Conservation (phyloP, 805 yeast species). For the Candida bentonensis region DNA sequence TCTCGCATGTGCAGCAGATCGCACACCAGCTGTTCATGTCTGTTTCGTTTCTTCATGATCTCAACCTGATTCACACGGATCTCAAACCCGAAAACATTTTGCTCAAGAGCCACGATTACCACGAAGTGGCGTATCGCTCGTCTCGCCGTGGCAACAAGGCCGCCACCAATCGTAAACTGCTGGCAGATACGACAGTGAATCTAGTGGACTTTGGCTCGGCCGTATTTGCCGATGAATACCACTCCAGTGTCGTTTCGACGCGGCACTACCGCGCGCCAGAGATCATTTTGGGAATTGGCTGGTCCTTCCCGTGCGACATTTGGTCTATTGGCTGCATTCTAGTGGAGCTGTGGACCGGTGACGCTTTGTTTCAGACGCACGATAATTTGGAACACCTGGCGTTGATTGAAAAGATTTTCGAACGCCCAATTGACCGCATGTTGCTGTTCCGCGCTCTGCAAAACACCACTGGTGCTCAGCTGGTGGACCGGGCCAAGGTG, state of each 20-base stretch:
- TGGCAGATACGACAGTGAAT: conserved; percentile 69
- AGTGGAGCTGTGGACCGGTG: conserved; percentile 85
- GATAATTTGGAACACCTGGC: conserved; percentile 91
- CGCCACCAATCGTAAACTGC: conserved; percentile 26
- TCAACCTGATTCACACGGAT: conserved; percentile 88
- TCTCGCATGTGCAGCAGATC: conserved; percentile 79
- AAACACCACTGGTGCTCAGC: conserved; percentile 9
- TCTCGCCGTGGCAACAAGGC: conserved; percentile 6
- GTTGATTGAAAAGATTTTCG: conserved; percentile 76
- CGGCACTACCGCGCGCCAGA: conserved; percentile 97
- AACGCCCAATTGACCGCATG: conserved; percentile 25
- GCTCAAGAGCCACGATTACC: conserved; percentile 39
- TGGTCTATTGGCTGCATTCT: conserved; percentile 95
- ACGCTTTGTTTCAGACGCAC: conserved; percentile 87
- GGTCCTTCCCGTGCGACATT: conserved; percentile 94
- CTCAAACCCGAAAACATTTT: conserved; percentile 91
- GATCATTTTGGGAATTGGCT: conserved; percentile 83
- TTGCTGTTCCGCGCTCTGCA: conserved; percentile 14
- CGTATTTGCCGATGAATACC: conserved; percentile 85
- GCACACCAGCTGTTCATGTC: conserved; percentile 74
- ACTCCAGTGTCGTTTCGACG: conserved; percentile 82
- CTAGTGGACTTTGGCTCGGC: conserved; percentile 97
- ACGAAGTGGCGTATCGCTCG: conserved; percentile 23
- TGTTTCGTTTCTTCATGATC: conserved; percentile 78
- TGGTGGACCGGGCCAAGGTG: conserved; percentile 11